Evolutionary conservation across 2,329 filamentous ascomycete genomes (phyloP), one percentile per base, ranked within the genome.

Genomic region (Cercospora janseana): DNA sequence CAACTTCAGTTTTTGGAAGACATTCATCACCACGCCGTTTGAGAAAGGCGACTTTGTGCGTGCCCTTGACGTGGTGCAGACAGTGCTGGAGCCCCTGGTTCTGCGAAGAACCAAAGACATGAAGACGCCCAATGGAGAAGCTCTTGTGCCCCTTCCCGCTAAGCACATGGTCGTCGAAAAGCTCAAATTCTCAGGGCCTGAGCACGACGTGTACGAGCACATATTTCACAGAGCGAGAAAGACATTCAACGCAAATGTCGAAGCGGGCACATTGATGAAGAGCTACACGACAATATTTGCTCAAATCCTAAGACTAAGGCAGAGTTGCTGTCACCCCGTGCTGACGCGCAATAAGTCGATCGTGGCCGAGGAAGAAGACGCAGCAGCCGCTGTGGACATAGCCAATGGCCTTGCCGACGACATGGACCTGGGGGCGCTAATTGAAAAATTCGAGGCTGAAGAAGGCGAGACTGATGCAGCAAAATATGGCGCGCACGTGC

Each of bases 1-100:
- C 63, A 97, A 97, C 68, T 98, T 98, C 69, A 95, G 91, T 0
- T 98, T 95, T 72, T 98, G 93, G 93, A 91, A 91, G 66, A 97
- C 93, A 0, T 98, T 98, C 67, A 97, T 98, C 64, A 98, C 93
- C 0, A 85, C 95, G 1, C 93, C 93, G 0, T 98, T 98, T 58
- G 93, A 98, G 68, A 92, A 89, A 0, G 93, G 93, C 59, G 87
- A 98, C 56, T 96, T 95, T 65, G 82, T 96, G 60, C 85, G 91
- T 4, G 93, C 93, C 0, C 76, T 98, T 6, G 93, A 97, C 65
- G 93, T 98, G 2, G 93, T 98, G 1, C 93, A 98, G 67, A 98
- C 92, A 0, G 92, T 98, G 0, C 73, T 98, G 4, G 93, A 98
- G 66, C 93, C 93, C 6, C 74, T 98, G n/a, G 93, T 98, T 6